phyloP scores from a whole-genome alignment of 305 asterid species.

The Galium porrigens region DNA sequence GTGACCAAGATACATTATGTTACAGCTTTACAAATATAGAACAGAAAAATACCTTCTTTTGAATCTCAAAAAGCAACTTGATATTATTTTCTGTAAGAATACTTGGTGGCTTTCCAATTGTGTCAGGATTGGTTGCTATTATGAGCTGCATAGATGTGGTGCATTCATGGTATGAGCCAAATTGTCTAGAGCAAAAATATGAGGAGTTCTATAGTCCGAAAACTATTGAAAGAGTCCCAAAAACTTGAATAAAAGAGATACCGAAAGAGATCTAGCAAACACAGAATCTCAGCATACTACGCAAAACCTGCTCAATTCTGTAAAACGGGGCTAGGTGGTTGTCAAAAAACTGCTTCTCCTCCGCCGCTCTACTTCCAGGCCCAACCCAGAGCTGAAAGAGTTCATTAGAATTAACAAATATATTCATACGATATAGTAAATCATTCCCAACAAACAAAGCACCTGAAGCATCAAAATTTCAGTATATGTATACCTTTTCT shows the following conservation, averaged over 20 bases:
- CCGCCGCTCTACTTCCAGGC: conserved; percentile 95
- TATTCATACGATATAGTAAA: background rate
- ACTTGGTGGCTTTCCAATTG: conserved; percentile 61
- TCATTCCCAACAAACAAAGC: background rate
- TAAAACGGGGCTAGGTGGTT: conserved; percentile 89
- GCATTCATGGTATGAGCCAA: conserved; percentile 5
- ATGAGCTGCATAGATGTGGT: conserved; percentile 58
- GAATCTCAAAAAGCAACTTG: conserved; percentile 75
- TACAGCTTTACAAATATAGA: background rate
- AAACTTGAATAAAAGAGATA: background rate
- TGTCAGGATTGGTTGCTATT: conserved; percentile 60
- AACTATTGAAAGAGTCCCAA: background rate
- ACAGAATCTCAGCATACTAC: background rate
- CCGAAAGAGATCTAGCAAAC: background rate
- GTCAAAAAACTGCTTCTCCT: conserved; percentile 83
- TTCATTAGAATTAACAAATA: background rate
- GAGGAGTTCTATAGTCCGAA: background rate
- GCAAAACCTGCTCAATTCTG: conserved; percentile 87
- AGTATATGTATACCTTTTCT: conserved; percentile 42
- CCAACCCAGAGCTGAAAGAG: conserved; percentile 89
- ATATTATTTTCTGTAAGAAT: conserved; percentile 74
- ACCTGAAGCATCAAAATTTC: background rate
- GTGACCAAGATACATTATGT: no score
- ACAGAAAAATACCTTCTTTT: conserved; percentile 50
- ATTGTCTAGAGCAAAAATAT: background rate